These are phyloP conservation scores for Penicillium simplicissimum DNA, from an alignment of 495 filamentous ascomycete species.

Conservation along the genomic window DNA sequence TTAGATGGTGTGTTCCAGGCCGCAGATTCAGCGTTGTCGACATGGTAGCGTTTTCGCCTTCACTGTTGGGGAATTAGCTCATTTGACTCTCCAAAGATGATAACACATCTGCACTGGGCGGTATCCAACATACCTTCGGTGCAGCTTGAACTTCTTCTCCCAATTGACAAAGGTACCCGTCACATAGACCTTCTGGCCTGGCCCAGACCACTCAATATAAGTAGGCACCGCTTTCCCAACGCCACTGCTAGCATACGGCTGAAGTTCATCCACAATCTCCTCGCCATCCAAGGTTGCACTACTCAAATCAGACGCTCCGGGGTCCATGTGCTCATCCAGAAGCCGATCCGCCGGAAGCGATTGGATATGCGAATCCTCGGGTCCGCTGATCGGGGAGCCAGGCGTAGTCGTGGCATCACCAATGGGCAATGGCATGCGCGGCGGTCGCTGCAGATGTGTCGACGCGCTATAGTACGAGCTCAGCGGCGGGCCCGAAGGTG, in stretches of 20 bases:
- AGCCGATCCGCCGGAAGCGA: conserved; percentile 52
- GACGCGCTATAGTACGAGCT: conserved; percentile 53
- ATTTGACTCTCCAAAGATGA: neutral
- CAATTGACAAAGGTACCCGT: conserved; percentile 96
- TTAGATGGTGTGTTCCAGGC: conserved; percentile 93
- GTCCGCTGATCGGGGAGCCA: conserved; percentile 76
- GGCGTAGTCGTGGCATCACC: conserved; percentile 84
- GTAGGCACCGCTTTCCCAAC: conserved; percentile 66
- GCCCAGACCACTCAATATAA: conserved; percentile 75
- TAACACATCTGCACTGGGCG: neutral
- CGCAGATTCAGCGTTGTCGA: conserved; percentile 76
- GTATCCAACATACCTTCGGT: conserved; percentile 63
- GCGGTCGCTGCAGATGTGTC: conserved; percentile 68
- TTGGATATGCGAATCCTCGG: conserved; percentile 53
- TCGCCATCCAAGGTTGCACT: conserved; percentile 76
- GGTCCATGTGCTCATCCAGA: conserved; percentile 45
- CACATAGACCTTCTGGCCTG: conserved; percentile 86
- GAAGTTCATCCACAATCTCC: conserved; percentile 73
- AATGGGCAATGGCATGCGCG: conserved; percentile 86
- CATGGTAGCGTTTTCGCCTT: conserved; percentile 54
- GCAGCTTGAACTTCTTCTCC: conserved; percentile 86
- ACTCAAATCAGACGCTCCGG: conserved; percentile 64
- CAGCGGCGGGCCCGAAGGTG: conserved; percentile 47
- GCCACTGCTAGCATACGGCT: conserved; percentile 55
- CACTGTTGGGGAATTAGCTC: conserved; percentile 28